Conservation (phyloP, 2,329 filamentous ascomycete species). For the Pseudogymnoascus pannorum region DNA sequence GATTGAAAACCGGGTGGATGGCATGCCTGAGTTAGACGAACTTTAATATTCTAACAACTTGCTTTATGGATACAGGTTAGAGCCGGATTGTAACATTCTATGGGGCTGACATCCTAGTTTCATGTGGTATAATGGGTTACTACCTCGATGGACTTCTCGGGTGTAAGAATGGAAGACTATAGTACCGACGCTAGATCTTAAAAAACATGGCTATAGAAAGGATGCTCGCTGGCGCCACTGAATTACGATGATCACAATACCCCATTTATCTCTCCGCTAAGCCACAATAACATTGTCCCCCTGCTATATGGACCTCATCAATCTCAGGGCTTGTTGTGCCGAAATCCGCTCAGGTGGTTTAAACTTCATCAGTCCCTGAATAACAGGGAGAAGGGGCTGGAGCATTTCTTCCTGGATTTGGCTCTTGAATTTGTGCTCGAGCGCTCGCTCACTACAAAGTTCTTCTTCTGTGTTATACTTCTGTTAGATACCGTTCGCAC, state of each 20-base stretch:
- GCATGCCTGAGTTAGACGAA: not conserved
- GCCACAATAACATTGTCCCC: not conserved
- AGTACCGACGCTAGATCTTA: not conserved
- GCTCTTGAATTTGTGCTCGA: conserved; percentile 7
- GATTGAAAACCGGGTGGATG: not conserved
- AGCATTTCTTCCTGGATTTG: not conserved
- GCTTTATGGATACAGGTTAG: not conserved
- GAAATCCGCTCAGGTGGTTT: conserved; percentile 4
- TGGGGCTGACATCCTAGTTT: not conserved
- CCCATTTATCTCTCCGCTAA: too few relatives aligned
- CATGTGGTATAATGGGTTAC: not conserved
- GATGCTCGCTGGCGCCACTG: not conserved
- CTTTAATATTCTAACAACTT: not conserved
- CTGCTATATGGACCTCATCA: not conserved
- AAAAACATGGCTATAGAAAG: not conserved
- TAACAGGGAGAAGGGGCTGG: conserved; percentile 4
- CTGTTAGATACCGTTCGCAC: not conserved
- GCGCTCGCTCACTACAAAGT: not conserved
- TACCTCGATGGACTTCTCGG: not conserved
- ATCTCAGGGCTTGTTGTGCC: not conserved
- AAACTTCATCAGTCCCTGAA: conserved; percentile 2
- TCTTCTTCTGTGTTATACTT: not conserved
- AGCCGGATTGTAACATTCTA: not conserved
- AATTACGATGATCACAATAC: not conserved
- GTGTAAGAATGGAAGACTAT: not conserved